These are phyloP conservation scores for Geotrichum reessii DNA, from an alignment of 1,139 yeast genomes.

Conservation along the genomic window DNA sequence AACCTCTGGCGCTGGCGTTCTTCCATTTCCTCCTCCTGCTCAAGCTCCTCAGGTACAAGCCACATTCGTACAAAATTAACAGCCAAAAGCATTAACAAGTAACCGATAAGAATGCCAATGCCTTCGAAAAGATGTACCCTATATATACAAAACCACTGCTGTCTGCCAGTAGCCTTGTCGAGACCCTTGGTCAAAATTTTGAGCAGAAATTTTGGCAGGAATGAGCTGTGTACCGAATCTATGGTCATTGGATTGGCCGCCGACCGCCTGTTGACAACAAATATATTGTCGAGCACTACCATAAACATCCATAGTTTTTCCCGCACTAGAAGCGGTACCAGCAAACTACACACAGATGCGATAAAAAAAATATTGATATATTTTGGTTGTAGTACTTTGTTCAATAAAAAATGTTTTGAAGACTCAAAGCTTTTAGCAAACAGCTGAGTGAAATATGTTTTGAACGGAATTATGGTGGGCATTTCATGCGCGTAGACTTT, in stretches of 20 bases:
- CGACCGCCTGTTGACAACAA: slow-evolving; percentile 1
- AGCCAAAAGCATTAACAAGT: slow-evolving; percentile 28
- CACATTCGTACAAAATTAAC: slow-evolving; percentile 37
- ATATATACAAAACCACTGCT: not conserved
- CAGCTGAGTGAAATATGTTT: not conserved
- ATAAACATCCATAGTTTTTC: slow-evolving; percentile 8
- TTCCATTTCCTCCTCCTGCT: slow-evolving; percentile 3
- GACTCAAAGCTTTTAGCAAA: not conserved
- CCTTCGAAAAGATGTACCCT: slow-evolving; percentile 31
- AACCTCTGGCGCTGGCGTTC: not conserved
- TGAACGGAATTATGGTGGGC: slow-evolving; percentile 43
- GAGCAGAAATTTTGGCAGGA: not conserved
- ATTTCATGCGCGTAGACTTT: slow-evolving; percentile 66
- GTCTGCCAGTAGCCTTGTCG: not conserved
- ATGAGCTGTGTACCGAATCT: not conserved
- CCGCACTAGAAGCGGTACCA: slow-evolving; percentile 2
- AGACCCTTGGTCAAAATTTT: not conserved
- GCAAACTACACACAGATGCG: not conserved
- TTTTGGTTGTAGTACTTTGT: not conserved
- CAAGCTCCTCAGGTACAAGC: slow-evolving; percentile 28
- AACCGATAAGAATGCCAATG: slow-evolving; percentile 28
- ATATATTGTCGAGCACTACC: slow-evolving; percentile 1
- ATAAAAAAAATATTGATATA: not conserved
- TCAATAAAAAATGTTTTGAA: not conserved
- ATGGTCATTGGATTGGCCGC: not conserved